Evolutionary conservation across 805 yeast genomes (phyloP), one percentile per base, ranked within the genome.

Genomic region (Dipodascopsis uninucleata): DNA sequence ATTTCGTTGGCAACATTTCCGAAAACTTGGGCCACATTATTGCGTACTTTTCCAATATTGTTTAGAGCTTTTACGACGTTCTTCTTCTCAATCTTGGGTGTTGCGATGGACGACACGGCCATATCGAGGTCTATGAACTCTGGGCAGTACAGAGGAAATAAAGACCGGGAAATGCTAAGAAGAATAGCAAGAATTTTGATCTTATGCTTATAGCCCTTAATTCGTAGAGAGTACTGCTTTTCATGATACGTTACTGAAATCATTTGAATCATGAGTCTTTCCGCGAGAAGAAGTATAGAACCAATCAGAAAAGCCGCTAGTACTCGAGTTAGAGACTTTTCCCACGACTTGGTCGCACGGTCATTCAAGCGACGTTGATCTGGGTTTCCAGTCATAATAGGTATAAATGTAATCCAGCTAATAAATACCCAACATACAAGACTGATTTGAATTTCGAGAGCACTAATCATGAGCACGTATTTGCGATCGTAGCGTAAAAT

Each of bases 161-260:
- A 59, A n/a, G 46, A 24, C 49, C 59, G 61, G 1, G 72, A 56
- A 2, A 61, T 61, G 8, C 59, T 48, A 26, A 67, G 57, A 31
- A 68, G 51, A 31, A 57, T 50, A 14, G 62, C 50, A 7, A 68
- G 57, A 12, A 60, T 55, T 5, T 48, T 36, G 28, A 61, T 53
- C 28, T 60, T 41, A 47, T 57, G 61, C 52, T 68, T 69, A 56
- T 68, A 64, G 34, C 46, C 58, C 42, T 60, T 58, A 46, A 69
- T 68, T 8, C 71, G 61, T 32, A 48, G 34, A 2, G 71, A 63
- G 57, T 68, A 64, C 26, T 70, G 61, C 6, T 67, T 65, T 35
- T 59, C 52, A 55, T 69, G 72, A 61, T 63, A 68, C 33, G 61
- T 63, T 14, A 70, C 66, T 4, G 71, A 65, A 39, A 68, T 56